A percentile compares a stretch with the other conserved stretches of the same genome.
phyloP scores from a whole-genome alignment of 495 filamentous ascomycete genomes.

The Penicillium parvum region DNA sequence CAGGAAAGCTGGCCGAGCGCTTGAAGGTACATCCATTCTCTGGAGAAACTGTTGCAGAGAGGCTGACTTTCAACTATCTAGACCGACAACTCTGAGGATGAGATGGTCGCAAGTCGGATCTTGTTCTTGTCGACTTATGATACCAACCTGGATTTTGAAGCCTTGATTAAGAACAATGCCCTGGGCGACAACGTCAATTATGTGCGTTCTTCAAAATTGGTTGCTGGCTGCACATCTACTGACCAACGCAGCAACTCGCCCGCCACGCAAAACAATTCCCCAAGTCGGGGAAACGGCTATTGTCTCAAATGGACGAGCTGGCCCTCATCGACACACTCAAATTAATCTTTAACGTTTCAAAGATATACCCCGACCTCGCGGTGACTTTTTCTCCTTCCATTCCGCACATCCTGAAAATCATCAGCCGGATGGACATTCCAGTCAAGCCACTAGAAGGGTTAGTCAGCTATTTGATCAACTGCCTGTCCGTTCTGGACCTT shows the following conservation, averaged over 20 bases:
- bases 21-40: conserved; percentile 50
- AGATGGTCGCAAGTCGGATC: conserved; percentile 80
- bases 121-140: conserved; percentile 84
- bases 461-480: conserved; percentile 66
- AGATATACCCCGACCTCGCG: conserved; percentile 59
- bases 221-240: conserved; percentile 1
- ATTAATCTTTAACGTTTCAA: conserved; percentile 81
- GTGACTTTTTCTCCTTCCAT: conserved; percentile 62
- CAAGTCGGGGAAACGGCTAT: conserved; percentile 35
- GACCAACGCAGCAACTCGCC: conserved; percentile 52
- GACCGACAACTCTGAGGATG: conserved; percentile 76
- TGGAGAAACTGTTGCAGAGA: background rate
- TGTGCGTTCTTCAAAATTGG: conserved; percentile 28
- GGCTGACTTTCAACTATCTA: conserved; percentile 12
- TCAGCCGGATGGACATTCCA: conserved; percentile 53
- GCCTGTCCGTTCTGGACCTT: conserved; percentile 73
- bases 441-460: conserved; percentile 56
- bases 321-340: conserved; percentile 83
- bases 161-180: conserved; percentile 63
- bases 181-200: conserved; percentile 66
- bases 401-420: conserved; percentile 66
- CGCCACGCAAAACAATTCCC: conserved; percentile 62
- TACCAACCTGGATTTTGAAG: conserved; percentile 62
- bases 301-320: conserved; percentile 66
- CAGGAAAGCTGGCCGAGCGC: conserved; percentile 61